Base-by-base conservation (phyloP, 2,329 filamentous ascomycete genomes). In the Aspergillus niger region DNA sequence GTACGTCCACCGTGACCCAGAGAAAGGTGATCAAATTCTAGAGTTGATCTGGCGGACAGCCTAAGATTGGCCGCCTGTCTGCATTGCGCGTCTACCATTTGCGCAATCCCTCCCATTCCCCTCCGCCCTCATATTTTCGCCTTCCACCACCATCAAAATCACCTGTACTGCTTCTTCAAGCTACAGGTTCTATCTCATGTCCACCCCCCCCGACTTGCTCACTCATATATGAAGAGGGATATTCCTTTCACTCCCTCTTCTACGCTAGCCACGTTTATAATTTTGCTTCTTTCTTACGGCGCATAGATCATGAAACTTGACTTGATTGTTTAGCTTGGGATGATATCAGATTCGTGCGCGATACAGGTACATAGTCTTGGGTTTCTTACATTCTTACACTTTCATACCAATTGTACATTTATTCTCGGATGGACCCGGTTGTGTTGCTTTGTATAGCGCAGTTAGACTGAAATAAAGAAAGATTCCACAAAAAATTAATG, bases 1-100 rank as follows among this genome's bases (percentile, higher is more conserved):
- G 51, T 87, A 86, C 60, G 75, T 87, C 7, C 77, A 80, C 63
- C 76, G 77, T 30, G 78, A 80, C 20, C 66, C 77, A 36, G 71
- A 75, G 44, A 63, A 72, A 8, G 69, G 71, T 6, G 79, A 78
- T 38, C 76, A 80, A 58, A 68, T 80, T 11, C 54, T 79, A 26
- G 77, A 79, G 57, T 67, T 79, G 57, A 68, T 76, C 28, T 79
- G 77, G 77, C 71, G 69, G 32, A 54, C 44, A 47, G 61, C 56
- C 30, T 65, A 60, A 30, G 28, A 30, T 10, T 4, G 8, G 3
- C 28, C 28, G 58, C 58, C n/a, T 32, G 15, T 11, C 3, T 7
- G 6, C 24, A 17, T 17, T 11, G 13, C 47, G n/a, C 24, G 17
- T 22, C n/a, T 10, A 1, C 5, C 10, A 53, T 53, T 22, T 11